Evolutionary conservation across 768 basidiomycete species (phyloP).

Genomic region (Leccinum boreale): DNA sequence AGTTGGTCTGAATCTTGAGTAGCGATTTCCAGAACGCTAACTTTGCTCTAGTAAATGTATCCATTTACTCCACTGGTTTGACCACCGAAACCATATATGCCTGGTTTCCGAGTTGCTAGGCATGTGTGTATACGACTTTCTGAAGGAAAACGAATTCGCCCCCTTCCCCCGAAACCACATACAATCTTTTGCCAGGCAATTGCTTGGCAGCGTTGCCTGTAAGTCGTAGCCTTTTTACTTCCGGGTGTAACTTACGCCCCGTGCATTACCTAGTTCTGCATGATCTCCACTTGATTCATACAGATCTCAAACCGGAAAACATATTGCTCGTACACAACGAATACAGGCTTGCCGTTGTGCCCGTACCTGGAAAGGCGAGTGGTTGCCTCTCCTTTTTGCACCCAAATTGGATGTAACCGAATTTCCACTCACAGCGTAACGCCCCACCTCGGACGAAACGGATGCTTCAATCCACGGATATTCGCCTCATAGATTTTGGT

Average conservation of each 20-base stretch:
- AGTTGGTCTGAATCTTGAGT: constrained; percentile 53
- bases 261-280: constrained; percentile 68
- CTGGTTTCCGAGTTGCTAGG: constrained; percentile 93
- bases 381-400: background rate
- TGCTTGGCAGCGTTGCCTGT: constrained; percentile 94
- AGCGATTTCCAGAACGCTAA: constrained; percentile 20
- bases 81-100: constrained; percentile 97
- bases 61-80: constrained; percentile 91
- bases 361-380: constrained; percentile 63
- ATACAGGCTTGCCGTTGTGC: constrained; percentile 57
- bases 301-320: constrained; percentile 98
- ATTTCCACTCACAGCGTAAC: constrained; percentile 47
- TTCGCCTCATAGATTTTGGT: constrained; percentile 97
- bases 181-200: constrained; percentile 89
- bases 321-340: constrained; percentile 90
- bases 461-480: constrained; percentile 83
- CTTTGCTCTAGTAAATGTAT: constrained; percentile 82
- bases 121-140: constrained; percentile 97
- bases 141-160: constrained; percentile 96
- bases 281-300: constrained; percentile 88
- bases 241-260: background rate
- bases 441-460: constrained; percentile 67
- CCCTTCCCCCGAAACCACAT: constrained; percentile 97
- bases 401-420: constrained; percentile 7
- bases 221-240: constrained; percentile 34